Percentiles rank a stretch among this genome's conserved stretches.
Evolutionary conservation across 208 protist genomes (phyloP).

Genomic region (Acanthamoeba divionensis): DNA sequence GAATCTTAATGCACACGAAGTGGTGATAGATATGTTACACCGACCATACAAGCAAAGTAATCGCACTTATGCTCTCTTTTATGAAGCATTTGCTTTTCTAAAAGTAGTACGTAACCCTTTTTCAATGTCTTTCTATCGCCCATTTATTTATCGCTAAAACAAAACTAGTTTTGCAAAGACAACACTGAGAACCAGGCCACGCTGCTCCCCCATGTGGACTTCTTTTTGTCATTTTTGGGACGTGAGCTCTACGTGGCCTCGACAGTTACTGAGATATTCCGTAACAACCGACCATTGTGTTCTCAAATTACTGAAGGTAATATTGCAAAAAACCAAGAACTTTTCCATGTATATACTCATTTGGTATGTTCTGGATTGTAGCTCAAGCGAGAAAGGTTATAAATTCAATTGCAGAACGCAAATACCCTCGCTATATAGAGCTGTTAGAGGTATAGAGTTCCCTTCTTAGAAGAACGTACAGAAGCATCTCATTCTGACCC

Average conservation of each 20-base stretch:
- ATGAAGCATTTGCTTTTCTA: too few species aligned
- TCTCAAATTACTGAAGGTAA: background rate
- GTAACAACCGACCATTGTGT: background rate
- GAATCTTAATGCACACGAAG: background rate
- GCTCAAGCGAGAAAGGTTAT: background rate
- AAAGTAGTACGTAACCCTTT: too few species aligned
- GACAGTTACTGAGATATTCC: background rate
- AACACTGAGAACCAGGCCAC: background rate
- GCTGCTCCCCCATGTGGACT: background rate
- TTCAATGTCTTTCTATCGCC: too few species aligned
- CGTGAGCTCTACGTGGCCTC: background rate
- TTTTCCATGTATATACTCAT: too few species aligned
- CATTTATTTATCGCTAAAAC: background rate
- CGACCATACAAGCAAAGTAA: too few species aligned
- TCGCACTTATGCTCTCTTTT: background rate
- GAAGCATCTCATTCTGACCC: background rate
- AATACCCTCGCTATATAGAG: background rate
- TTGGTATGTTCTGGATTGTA: too few species aligned
- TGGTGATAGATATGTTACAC: background rate
- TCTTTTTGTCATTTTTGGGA: background rate
- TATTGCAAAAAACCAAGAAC: too few species aligned
- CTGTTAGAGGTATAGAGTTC: background rate
- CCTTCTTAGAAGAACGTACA: too few species aligned
- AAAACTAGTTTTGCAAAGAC: background rate
- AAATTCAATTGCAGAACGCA: background rate